These are phyloP conservation scores for Mentha longifolia DNA, from an alignment of 257 asterid species.

Conservation along the genomic window DNA sequence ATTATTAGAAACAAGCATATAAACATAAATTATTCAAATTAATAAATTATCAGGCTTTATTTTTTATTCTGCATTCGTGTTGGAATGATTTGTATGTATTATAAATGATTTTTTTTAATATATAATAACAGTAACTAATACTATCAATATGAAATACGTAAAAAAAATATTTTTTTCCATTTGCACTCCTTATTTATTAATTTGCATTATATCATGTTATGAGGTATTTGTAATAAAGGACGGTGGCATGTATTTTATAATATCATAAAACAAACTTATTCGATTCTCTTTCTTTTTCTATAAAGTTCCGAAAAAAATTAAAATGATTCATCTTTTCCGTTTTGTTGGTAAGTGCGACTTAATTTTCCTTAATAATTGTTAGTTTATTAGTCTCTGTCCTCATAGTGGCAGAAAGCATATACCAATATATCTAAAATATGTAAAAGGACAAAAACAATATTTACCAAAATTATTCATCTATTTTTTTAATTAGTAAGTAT, in stretches of 20 bases:
- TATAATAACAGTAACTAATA: too few species aligned
- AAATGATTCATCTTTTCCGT: neutral
- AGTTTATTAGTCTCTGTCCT: constrained; percentile 3
- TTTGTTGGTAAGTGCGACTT: neutral
- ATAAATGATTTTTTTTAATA: too few species aligned
- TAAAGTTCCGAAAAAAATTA: neutral
- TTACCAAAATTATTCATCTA: neutral
- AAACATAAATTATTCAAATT: constrained; percentile 6
- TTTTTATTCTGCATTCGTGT: too few species aligned
- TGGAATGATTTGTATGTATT: too few species aligned
- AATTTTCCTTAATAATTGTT: neutral
- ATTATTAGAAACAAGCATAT: constrained; percentile 21
- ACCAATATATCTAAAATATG: constrained; percentile 23
- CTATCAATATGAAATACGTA: too few species aligned
- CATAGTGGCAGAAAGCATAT: constrained; percentile 24
- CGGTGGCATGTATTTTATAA: neutral
- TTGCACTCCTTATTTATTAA: neutral
- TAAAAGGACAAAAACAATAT: neutral
- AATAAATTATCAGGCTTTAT: neutral
- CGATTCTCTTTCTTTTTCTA: neutral
- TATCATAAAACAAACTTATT: neutral
- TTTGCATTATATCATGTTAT: too few species aligned
- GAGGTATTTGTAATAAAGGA: too few species aligned
- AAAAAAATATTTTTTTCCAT: neutral
- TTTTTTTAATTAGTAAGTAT: neutral